Evolutionary conservation across 148 eudicot genomes (phyloP), one percentile per base, ranked within the genome.

Genomic region (Dianthus caryophyllus): DNA sequence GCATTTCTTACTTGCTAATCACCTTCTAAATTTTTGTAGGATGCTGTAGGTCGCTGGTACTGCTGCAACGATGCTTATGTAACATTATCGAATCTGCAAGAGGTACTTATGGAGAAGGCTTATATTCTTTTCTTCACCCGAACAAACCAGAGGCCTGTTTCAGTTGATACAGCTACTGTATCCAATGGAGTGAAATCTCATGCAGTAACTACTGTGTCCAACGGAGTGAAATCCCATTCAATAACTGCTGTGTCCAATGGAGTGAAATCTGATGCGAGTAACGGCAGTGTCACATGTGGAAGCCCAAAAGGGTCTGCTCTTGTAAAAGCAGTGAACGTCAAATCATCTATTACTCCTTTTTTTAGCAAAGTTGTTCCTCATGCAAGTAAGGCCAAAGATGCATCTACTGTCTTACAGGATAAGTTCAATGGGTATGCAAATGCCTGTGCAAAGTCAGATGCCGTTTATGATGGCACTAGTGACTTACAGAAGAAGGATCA

Each of bases 61-160:
- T 95, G 97, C 85, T 95, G 99, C 87, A 88, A 95, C 77, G 99
- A 95, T 82, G 78, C 96, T 41, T 78, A 43, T 76, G 96, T 95
- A 33, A 76, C 89, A 46, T 76, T 82, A 55, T 82, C 97, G 49
- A 82, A 81, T 25, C 73, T 84, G 71, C 83, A 88, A 76, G 89
- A 90, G 68, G 99, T 90, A 44, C 81, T 95, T 71, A 86, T 90
- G 12, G 99, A 95, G 81, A 95, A 88, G 80, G 97, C 87, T 48
- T 95, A 95, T 80, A 86, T 95, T 47, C 89, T 95, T 36, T 95
- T 95, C 82, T 95, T 88, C 64, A 81, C 89, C 75, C 93, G 99
- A 61, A 76, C 88, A 26, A 85, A 77, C 80, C 88, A 83, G 79
- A 84, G 82, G 80, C 83, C 85, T 63, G 76, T 33, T 61, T 67